Evolutionary conservation across 768 basidiomycete genomes (phyloP).

Genomic region (Agaricus blazei): DNA sequence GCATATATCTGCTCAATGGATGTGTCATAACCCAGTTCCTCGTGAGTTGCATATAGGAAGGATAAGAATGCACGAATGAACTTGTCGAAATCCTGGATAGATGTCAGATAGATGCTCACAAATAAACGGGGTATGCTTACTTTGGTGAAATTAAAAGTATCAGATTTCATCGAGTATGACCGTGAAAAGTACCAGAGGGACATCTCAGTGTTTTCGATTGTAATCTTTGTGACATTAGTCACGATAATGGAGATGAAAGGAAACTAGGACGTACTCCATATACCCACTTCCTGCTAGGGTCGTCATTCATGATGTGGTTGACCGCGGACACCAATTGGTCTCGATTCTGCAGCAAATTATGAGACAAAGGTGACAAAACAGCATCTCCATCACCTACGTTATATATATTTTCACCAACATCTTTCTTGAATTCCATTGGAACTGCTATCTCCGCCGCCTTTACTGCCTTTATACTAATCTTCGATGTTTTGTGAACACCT

Average conservation of each 20-base stretch:
- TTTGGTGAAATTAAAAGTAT: not conserved
- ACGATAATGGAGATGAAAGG: not conserved
- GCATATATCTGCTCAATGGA: not conserved
- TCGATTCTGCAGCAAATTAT: too few relatives aligned
- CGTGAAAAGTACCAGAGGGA: slow-evolving; percentile 9
- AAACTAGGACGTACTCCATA: not conserved
- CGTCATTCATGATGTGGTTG: not conserved
- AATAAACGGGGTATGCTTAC: not conserved
- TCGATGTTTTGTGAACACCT: not conserved
- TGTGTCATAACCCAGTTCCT: slow-evolving; percentile 9
- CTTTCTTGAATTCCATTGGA: not conserved
- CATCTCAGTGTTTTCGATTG: slow-evolving; percentile 5
- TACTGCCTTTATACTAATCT: too few relatives aligned
- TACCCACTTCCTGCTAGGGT: not conserved
- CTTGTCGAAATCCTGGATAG: not conserved
- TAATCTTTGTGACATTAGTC: not conserved
- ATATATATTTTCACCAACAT: not conserved
- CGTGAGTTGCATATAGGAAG: not conserved
- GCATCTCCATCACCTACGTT: not conserved
- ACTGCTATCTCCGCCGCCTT: not conserved
- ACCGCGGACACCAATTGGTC: not conserved
- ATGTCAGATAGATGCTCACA: not conserved
- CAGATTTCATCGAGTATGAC: slow-evolving; percentile 6
- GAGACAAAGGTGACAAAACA: not conserved
- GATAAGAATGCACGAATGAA: slow-evolving; percentile 1